These are phyloP conservation scores for Komagataella populi DNA, from an alignment of 805 yeast species.

Conservation along the genomic window DNA sequence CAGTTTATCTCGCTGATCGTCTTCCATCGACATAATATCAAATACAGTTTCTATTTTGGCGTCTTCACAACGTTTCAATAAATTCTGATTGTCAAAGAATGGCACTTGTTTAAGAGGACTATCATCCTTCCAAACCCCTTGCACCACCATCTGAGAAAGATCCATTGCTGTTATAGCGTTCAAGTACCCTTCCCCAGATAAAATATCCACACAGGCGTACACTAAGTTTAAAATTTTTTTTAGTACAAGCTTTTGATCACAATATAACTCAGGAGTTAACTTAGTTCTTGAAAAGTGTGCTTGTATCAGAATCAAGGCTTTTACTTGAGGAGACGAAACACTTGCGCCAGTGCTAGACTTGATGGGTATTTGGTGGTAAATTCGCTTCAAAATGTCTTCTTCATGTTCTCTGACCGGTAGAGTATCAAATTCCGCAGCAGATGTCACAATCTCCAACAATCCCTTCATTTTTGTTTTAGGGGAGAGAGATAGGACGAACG, in stretches of 20 bases:
- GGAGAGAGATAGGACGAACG: slow-evolving; percentile 35
- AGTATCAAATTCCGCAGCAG: slow-evolving; percentile 59
- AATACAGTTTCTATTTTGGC: slow-evolving; percentile 55
- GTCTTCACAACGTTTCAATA: slow-evolving; percentile 39
- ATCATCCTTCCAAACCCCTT: slow-evolving; percentile 76
- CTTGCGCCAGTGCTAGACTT: slow-evolving; percentile 23
- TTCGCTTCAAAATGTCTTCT: slow-evolving; percentile 24
- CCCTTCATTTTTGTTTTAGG: slow-evolving; percentile 44
- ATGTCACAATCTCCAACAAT: slow-evolving; percentile 49
- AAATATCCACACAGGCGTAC: slow-evolving; percentile 57
- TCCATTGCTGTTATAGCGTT: slow-evolving; percentile 80
- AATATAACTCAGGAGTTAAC: slow-evolving; percentile 45
- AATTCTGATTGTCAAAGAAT: slow-evolving; percentile 30
- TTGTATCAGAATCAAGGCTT: slow-evolving; percentile 65
- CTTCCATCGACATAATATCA: slow-evolving; percentile 69
- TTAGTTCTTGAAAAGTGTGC: slow-evolving; percentile 62
- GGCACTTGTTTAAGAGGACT: slow-evolving; percentile 78
- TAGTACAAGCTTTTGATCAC: slow-evolving; percentile 44
- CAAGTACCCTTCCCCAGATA: slow-evolving; percentile 69
- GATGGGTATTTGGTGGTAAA: slow-evolving; percentile 53
- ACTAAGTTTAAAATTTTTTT: slow-evolving; percentile 34
- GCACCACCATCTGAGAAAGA: slow-evolving; percentile 75
- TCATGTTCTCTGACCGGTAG: slow-evolving; percentile 57
- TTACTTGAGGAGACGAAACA: slow-evolving; percentile 42
- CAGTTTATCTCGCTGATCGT: slow-evolving; percentile 41